Evolutionary conservation across 129 eudicot genomes (phyloP).

Genomic region (Oenanthe sinensis): DNA sequence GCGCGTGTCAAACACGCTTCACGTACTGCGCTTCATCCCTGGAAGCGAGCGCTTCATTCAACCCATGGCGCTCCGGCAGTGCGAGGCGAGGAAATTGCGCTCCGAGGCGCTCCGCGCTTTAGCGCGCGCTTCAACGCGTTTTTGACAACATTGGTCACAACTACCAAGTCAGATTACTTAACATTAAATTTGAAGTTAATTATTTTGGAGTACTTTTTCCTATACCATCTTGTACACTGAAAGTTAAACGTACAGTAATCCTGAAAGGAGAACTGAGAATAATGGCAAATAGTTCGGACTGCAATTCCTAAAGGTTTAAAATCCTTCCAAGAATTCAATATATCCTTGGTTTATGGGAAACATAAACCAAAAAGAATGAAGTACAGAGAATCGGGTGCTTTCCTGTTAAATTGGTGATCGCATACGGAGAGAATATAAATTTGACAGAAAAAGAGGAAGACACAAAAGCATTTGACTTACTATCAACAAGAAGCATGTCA

Average conservation of each 20-base stretch:
- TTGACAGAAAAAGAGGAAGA: not conserved
- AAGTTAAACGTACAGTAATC: not conserved
- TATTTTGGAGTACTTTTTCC: not conserved
- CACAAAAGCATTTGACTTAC: conserved; percentile 29
- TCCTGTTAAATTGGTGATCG: not conserved
- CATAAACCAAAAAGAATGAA: not conserved
- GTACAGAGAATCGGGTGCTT: not conserved
- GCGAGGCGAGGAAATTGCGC: too few relatives aligned
- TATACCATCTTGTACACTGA: not conserved
- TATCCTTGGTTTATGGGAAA: not conserved
- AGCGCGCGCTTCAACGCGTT: too few relatives aligned
- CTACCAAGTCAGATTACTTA: not conserved
- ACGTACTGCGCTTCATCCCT: too few relatives aligned
- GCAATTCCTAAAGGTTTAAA: not conserved
- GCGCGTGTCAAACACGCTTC: too few relatives aligned
- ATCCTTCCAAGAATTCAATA: not conserved
- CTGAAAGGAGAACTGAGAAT: not conserved
- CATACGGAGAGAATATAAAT: not conserved
- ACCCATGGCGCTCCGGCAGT: too few relatives aligned
- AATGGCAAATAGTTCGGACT: not conserved
- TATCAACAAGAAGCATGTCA: conserved; percentile 98
- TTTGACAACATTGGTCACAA: too few relatives aligned
- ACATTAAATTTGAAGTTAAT: not conserved
- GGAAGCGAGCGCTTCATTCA: too few relatives aligned
- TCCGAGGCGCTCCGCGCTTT: too few relatives aligned